Base-by-base conservation (phyloP, 345 rosid genomes). In the Melaleuca alternifolia region DNA sequence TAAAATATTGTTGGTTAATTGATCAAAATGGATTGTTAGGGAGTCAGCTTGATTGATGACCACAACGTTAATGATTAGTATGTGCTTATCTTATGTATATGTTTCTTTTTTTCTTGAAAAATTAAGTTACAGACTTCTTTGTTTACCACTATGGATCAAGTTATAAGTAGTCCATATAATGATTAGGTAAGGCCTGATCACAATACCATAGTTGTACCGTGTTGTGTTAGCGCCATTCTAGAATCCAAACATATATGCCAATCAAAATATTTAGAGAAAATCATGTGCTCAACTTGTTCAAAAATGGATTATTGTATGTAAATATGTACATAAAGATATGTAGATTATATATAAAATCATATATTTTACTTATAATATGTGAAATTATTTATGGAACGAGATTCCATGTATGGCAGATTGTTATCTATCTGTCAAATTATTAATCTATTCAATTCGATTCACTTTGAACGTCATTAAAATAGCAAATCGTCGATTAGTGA, bases 381-480 rank as follows among this genome's bases (percentile, higher is more conserved):
- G 54, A 51, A 51, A 23, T 65, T 65, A 18, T 33, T 71, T 10
- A 65, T 65, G 75, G 21, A 65, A 30, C 0, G 11, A 1, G 77
- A 5, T 30, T 7, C n/a, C 20, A 5, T 21, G 21, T n/a, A 21
- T 51, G 1, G 0, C 3, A 11, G 10, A 48, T 81, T 81, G 26
- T 81, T 7, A 11, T 21, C 23, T 81, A 46, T 12, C 10, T 1
- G 12, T 13, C 28, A 50, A 48, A 0, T 2, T 12, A 59, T n/a
- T 59, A 0, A n/a, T 1, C n/a, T 12, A n/a, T 59, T 13, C 20
- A n/a, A 59, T 12, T 59, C n/a, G 3, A n/a, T n/a, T n/a, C 4
- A 0, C 18, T 12, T 9, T 0, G 6, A 6, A n/a, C 30, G 1
- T 8, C 0, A 28, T n/a, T n/a, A 12, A n/a, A n/a, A 59, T 59